phyloP scores from a whole-genome alignment of 2,329 filamentous ascomycete genomes.

The Fusarium sp. region DNA sequence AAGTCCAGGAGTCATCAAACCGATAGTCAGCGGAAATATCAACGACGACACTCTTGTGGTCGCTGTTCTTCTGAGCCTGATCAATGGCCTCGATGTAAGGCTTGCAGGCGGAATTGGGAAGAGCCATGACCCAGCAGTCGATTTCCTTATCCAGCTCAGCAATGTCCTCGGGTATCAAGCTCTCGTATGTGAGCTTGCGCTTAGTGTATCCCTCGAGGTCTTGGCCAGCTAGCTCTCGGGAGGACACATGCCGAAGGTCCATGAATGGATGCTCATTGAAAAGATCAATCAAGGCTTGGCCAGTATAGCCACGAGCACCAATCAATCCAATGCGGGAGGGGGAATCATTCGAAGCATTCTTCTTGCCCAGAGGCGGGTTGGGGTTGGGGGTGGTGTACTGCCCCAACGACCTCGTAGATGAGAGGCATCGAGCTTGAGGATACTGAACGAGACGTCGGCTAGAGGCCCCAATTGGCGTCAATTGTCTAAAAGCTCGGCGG shows the following conservation, averaged over 20 bases:
- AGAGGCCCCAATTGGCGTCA: neutral
- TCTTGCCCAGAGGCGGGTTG: conserved; percentile 89
- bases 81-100: conserved; percentile 88
- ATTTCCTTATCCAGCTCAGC: conserved; percentile 85
- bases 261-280: conserved; percentile 90
- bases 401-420: conserved; percentile 5
- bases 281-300: conserved; percentile 88
- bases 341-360: conserved; percentile 84
- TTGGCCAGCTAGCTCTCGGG: conserved; percentile 89
- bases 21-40: conserved; percentile 96
- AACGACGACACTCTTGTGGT: conserved; percentile 79
- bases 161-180: conserved; percentile 87
- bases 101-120: conserved; percentile 95
- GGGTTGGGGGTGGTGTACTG: conserved; percentile 68
- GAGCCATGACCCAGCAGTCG: conserved; percentile 97
- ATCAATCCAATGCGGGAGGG: conserved; percentile 88
- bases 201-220: conserved; percentile 91
- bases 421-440: neutral
- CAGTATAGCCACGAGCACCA: conserved; percentile 93
- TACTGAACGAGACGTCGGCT: neutral
- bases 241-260: conserved; percentile 92
- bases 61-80: conserved; percentile 16
- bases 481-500: conserved; percentile 9
- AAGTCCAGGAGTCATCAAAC: conserved; percentile 71
- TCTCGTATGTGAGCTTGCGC: conserved; percentile 92